Evolutionary conservation across 2,329 filamentous ascomycete species (phyloP), one percentile per base, ranked within the genome.

Genomic region (Cercospora sojina): DNA sequence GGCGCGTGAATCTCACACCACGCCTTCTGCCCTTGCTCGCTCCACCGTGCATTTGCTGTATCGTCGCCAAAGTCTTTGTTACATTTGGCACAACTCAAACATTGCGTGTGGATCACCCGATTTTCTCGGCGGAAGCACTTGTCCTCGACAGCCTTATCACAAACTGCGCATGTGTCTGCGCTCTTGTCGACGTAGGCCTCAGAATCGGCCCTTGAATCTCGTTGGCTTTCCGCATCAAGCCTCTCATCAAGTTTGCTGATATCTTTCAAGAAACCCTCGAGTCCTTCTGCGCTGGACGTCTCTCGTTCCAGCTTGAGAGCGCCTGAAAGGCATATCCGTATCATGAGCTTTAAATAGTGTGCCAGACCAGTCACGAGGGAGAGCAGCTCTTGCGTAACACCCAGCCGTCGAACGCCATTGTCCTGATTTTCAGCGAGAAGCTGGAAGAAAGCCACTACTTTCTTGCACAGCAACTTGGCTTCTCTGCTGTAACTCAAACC

Each of bases 391-490:
- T 99, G 95, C 8, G 95, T 99, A 32, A 99, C 95, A 51, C 95
- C 95, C 49, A 98, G 87, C 77, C 97, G 95, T 65, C 92, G 87
- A 41, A 91, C 88, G n/a, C 90, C 91, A 8, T 89, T 92, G 75
- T 97, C 93, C 77, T 98, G 94, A 1, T 93, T 95, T 78, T 97
- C 97, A 5, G 94, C 96, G 8, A 99, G 84, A 18, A 99, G 83
- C 12, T 93, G 93, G 78, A 99, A 99, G 83, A 99, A 99, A 27
- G 94, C 92, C 5, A 99, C 95, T 63, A 99, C 96, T 80, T 99
- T 99, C 80, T 99, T 99, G 84, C 95, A 99, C n/a, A 99, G 87
- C 59, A 99, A 85, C 80, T 99, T 99, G n/a, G 95, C 91, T 82
- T 99, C 95, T 74, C 95, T 89, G 18, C 91, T 91, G 77, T 98